phyloP scores from a whole-genome alignment of 331 rosid genomes.

The Telfairia occidentalis region DNA sequence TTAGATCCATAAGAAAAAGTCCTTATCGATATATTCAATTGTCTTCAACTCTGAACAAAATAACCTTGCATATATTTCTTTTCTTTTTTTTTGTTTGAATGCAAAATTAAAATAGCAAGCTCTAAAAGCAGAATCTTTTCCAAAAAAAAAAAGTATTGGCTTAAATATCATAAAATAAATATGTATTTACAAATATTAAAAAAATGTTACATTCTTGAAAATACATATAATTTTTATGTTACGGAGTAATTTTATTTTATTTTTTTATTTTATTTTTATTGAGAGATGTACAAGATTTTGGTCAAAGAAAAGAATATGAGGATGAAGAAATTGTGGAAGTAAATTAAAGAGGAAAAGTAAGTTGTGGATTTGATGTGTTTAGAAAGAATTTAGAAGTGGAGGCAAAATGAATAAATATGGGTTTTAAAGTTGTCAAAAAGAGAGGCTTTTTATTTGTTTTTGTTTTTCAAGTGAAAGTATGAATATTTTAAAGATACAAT shows the following conservation, averaged over 20 bases:
- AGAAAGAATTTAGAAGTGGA: neutral
- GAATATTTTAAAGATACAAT: neutral
- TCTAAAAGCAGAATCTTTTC: too few species aligned
- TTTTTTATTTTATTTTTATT: too few species aligned
- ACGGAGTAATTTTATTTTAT: too few species aligned
- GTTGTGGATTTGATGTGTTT: neutral
- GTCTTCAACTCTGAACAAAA: neutral
- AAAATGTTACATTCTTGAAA: too few species aligned
- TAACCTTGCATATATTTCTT: neutral
- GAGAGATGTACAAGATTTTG: constrained; percentile 6
- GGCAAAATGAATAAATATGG: neutral
- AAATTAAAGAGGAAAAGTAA: neutral
- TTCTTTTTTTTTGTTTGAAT: too few species aligned
- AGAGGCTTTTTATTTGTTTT: neutral
- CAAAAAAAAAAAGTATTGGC: too few species aligned
- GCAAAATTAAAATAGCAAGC: neutral
- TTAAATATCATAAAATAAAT: too few species aligned
- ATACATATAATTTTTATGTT: too few species aligned
- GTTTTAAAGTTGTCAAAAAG: neutral
- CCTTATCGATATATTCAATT: neutral
- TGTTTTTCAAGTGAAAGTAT: neutral
- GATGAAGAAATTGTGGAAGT: constrained; percentile 6
- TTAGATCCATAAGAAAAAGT: neutral
- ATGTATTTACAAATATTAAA: too few species aligned
- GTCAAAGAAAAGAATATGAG: neutral